phyloP scores from a whole-genome alignment of 495 filamentous ascomycete species.

The Lophium mytilinum region DNA sequence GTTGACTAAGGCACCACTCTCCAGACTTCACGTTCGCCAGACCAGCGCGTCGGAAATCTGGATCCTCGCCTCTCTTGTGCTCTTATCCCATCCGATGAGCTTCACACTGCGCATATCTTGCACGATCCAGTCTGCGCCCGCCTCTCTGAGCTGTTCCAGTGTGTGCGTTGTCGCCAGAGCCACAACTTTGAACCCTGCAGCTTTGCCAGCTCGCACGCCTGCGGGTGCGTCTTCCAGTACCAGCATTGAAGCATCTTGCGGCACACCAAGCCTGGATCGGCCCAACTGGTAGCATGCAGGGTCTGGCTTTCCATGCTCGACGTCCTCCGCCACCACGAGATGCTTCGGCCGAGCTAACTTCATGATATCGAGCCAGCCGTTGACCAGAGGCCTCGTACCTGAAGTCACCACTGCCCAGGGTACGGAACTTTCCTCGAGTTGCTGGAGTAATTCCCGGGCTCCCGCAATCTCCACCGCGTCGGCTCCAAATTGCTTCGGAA shows the following conservation, averaged over 20 bases:
- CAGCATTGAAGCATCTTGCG: constrained; percentile 46
- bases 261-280: constrained; percentile 51
- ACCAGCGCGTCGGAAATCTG: constrained; percentile 35
- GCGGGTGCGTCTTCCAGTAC: constrained; percentile 92
- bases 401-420: constrained; percentile 93
- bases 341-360: constrained; percentile 62
- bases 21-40: constrained; percentile 1
- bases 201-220: constrained; percentile 82
- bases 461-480: constrained; percentile 82
- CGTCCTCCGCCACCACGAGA: constrained; percentile 80
- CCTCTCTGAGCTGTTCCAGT: constrained; percentile 56
- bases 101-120: constrained; percentile 64
- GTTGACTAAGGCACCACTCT: too few species aligned
- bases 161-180: constrained; percentile 83
- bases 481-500: constrained; percentile 65
- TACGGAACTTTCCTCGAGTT: constrained; percentile 48
- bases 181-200: constrained; percentile 79
- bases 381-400: constrained; percentile 71
- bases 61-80: constrained; percentile 27
- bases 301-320: constrained; percentile 77
- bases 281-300: constrained; percentile 78
- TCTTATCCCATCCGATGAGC: constrained; percentile 29
- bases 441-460: constrained; percentile 47
- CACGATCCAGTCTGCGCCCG: constrained; percentile 83
- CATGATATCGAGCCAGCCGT: constrained; percentile 78